Evolutionary conservation across 768 basidiomycete genomes (phyloP).

Genomic region (Lactifluus piperatus): DNA sequence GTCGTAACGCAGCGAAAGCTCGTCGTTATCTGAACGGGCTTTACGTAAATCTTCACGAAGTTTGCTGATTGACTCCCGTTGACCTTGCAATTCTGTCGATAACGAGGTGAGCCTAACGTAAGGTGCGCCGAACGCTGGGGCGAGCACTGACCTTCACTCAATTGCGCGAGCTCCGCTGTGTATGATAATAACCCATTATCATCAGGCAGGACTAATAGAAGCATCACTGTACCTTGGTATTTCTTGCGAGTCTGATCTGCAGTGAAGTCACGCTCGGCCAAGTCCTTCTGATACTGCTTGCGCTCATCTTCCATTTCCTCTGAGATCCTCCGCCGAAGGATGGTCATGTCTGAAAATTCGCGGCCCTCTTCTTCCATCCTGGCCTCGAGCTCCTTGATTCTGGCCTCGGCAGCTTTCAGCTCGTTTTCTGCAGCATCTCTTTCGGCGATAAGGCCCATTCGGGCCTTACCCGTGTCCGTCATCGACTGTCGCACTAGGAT

Average conservation of each 20-base stretch:
- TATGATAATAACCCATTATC: neutral
- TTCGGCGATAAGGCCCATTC: slow-evolving; percentile 42
- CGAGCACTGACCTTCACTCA: slow-evolving; percentile 56
- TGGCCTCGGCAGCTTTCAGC: slow-evolving; percentile 41
- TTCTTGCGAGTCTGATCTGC: slow-evolving; percentile 78
- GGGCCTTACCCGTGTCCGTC: slow-evolving; percentile 51
- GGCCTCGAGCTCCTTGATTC: slow-evolving; percentile 48
- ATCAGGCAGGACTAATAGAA: neutral
- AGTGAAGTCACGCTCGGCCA: slow-evolving; percentile 70
- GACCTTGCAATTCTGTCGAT: slow-evolving; percentile 59
- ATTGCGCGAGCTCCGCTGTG: slow-evolving; percentile 64
- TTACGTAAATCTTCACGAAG: slow-evolving; percentile 76
- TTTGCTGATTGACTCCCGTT: slow-evolving; percentile 66
- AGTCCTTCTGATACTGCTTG: slow-evolving; percentile 69
- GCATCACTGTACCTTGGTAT: slow-evolving; percentile 56
- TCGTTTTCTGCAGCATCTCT: slow-evolving; percentile 43
- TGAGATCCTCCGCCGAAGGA: slow-evolving; percentile 56
- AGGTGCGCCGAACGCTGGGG: neutral
- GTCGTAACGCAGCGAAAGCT: slow-evolving; percentile 64
- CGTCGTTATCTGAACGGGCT: slow-evolving; percentile 65
- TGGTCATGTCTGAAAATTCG: slow-evolving; percentile 54
- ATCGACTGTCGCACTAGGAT: slow-evolving; percentile 49
- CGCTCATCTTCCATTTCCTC: slow-evolving; percentile 75
- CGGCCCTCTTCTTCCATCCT: slow-evolving; percentile 62
- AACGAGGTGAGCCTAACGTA: neutral